These are phyloP conservation scores for Scedosporium boydii DNA, from an alignment of 2,329 filamentous ascomycete genomes.

Conservation along the genomic window DNA sequence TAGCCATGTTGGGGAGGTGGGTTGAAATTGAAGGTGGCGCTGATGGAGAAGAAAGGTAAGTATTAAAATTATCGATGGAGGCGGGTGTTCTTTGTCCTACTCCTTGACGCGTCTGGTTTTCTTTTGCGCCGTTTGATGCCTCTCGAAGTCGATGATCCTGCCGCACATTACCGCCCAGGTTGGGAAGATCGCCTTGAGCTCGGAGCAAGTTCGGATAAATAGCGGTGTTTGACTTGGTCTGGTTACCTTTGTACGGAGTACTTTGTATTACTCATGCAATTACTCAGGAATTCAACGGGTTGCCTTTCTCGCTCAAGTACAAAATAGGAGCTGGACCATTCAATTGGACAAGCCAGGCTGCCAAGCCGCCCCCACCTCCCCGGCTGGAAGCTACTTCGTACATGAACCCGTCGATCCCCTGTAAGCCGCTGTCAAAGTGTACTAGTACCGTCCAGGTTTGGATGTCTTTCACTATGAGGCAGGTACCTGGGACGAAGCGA, in stretches of 20 bases:
- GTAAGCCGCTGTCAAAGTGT: not conserved
- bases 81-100: not conserved
- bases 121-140: not conserved
- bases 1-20: conserved; percentile 19
- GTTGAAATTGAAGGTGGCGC: no score
- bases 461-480: not conserved
- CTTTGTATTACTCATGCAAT: not conserved
- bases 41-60: no score
- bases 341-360: not conserved
- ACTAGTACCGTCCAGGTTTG: not conserved
- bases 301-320: no score
- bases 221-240: not conserved
- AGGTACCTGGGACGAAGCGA: not conserved
- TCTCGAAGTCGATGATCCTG: not conserved
- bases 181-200: not conserved
- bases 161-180: not conserved
- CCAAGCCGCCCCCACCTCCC: not conserved
- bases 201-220: not conserved
- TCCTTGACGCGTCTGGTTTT: not conserved
- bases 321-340: not conserved
- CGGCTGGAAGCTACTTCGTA: not conserved
- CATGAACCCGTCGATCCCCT: not conserved
- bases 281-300: no score
- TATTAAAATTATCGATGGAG: not conserved
- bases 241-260: not conserved